These are phyloP conservation scores for Suillus decipiens DNA, from an alignment of 768 basidiomycete species.

Conservation along the genomic window DNA sequence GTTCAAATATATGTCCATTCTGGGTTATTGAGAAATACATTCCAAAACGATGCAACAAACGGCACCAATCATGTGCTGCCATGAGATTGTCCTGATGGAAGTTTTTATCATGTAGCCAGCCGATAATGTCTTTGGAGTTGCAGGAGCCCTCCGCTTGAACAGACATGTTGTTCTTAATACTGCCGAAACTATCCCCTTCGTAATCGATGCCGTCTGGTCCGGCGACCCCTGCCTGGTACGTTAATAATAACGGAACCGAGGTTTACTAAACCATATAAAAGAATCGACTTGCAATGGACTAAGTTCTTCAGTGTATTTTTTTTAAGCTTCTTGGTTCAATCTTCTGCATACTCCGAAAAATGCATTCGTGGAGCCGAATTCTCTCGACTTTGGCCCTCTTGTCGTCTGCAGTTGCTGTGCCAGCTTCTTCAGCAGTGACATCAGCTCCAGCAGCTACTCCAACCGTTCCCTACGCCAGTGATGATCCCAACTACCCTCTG, in stretches of 20 bases:
- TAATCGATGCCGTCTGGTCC: conserved; percentile 9
- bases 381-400: conserved; percentile 25
- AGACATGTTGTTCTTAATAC: background rate
- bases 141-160: no score
- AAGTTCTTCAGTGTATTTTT: conserved; percentile 24
- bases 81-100: background rate
- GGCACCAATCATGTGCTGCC: background rate
- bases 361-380: conserved; percentile 32
- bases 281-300: background rate
- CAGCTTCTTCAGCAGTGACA: conserved; percentile 22
- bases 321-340: conserved; percentile 4
- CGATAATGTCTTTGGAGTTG: background rate
- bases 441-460: conserved; percentile 37
- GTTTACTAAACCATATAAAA: conserved; percentile 25
- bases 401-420: conserved; percentile 22
- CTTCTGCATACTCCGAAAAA: conserved; percentile 18
- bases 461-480: conserved; percentile 46
- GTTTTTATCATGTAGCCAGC: background rate
- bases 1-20: background rate
- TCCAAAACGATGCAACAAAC: background rate
- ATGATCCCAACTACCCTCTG: conserved; percentile 47
- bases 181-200: conserved; percentile 1
- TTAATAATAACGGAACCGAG: conserved; percentile 13
- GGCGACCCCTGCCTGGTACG: conserved; percentile 13
- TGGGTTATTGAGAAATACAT: background rate